Base-by-base conservation (phyloP, 2,329 filamentous ascomycete genomes). In the Orbilia quercus region DNA sequence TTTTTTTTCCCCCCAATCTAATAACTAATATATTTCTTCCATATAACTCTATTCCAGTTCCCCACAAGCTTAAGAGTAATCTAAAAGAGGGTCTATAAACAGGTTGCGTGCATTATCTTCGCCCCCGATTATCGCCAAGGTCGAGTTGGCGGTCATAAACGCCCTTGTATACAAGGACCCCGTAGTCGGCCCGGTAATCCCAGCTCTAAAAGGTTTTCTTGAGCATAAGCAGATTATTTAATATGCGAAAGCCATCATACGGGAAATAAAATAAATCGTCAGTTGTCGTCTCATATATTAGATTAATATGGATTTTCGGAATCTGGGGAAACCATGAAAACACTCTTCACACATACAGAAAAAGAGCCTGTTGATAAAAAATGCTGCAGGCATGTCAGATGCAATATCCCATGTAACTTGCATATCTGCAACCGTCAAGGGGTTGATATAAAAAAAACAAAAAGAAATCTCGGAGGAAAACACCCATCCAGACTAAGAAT, bases 261-360 rank as follows among this genome's bases (percentile, higher is more conserved):
- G 22, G 22, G 4, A 23, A n/a, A n/a, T n/a, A 14, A 59, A 18
- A 31, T 31, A 9, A 23, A 58, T 58, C 31, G 44, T 51, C 45
- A 63, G 51, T 63, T 48, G 12, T 58, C 67, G 45, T 59, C 58
- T 53, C 51, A 64, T 72, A 65, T 72, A 72, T 72, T 59, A 64
- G 67, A 72, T 72, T 58, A 54, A 64, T 47, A 38, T 42, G 59
- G 34, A 51, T 42, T 51, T 58, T 40, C 25, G 12, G 54, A 72
- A 64, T 72, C 60, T 48, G 67, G 67, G 67, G 67, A 72, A 72
- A 38, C 67, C 67, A 47, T 64, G 67, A 58, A 50, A 48, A 31
- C 45, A 31, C 4, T 34, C 14, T 5, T 47, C n/a, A n/a, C n/a
- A n/a, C n/a, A n/a, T n/a, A n/a, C n/a, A n/a, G 12, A 47, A 23